Percentiles rank a stretch among this genome's conserved stretches.
Conservation (phyloP, 805 yeast genomes). For the Metschnikowia henanensis region DNA sequence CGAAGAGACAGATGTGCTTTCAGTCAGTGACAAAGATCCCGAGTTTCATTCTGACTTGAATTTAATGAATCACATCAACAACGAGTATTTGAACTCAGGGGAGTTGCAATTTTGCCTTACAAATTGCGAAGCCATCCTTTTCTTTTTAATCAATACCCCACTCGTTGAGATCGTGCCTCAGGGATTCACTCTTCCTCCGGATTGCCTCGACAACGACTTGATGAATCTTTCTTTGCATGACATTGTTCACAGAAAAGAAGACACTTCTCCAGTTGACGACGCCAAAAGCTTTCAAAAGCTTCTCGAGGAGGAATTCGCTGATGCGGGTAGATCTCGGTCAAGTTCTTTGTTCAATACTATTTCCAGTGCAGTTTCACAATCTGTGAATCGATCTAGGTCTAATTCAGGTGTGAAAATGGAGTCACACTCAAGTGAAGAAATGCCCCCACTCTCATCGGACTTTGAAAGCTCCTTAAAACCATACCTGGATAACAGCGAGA, state of each 20-base stretch:
- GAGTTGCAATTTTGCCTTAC: conserved; percentile 41
- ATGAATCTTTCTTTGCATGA: conserved; percentile 26
- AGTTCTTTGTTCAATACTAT: conserved; percentile 40
- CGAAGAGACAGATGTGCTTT: neutral
- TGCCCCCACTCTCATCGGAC: conserved; percentile 23
- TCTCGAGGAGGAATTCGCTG: conserved; percentile 14
- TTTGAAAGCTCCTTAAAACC: conserved; percentile 20
- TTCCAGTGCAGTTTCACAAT: conserved; percentile 31
- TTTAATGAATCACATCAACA: conserved; percentile 27
- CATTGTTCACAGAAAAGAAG: conserved; percentile 21
- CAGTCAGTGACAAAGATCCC: neutral
- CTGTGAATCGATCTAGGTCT: conserved; percentile 29
- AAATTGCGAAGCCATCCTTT: conserved; percentile 42
- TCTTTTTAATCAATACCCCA: conserved; percentile 37
- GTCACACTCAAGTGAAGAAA: conserved; percentile 21
- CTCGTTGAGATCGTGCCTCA: conserved; percentile 27
- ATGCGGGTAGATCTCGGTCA: conserved; percentile 34
- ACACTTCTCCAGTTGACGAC: neutral
- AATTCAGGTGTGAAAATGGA: conserved; percentile 29
- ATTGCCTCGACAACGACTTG: conserved; percentile 12
- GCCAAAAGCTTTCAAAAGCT: conserved; percentile 5
- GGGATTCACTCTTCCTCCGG: conserved; percentile 10
- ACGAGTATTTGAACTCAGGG: conserved; percentile 35
- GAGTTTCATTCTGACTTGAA: conserved; percentile 32
- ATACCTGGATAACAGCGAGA: conserved; percentile 10